Evolutionary conservation across 352 stramenopile genomes (phyloP), one percentile per base, ranked within the genome.

Genomic region (Pythium graminicola): DNA sequence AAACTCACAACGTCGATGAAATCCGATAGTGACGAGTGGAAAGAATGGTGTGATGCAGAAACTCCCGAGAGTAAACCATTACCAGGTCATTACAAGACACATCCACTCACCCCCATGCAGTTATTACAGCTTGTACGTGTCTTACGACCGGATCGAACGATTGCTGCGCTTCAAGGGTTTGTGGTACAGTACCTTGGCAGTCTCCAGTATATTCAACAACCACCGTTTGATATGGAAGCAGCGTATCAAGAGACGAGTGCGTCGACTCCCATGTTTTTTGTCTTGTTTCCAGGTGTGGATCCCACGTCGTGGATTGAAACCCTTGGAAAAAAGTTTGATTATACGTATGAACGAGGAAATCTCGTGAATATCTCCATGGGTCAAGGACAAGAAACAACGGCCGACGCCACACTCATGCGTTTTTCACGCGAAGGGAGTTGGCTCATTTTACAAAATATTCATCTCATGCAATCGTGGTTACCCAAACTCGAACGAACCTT

Each of bases 21-120:
- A 32, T 86, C 76, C 2, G 95, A 98, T 52, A 85, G 81, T 9
- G 96, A 99, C 44, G 95, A 98, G 45, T 99, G 95, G 95, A 75
- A 77, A 41, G 73, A 88, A 48, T 99, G 92, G 91, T 98, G 91
- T 62, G 87, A 98, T 31, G 61, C 81, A 8, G 90, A 97, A 42
- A 88, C 89, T 19, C 91, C 92, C 0, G 96, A 99, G 69, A 58
- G 68, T 16, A 74, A 76, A 17, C 70, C 88, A 20, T 72, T 98
- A n/a, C 95, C 95, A 20, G 93, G 93, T 14, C 80, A 95, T 24
- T 91, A 85, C 42, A 76, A 79, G 36, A 50, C 36, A 29, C 57
- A 48, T n/a, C 60, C 58, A 0, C 53, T 58, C 8, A 67, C 77
- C 4, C 65, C 85, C 6, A 54, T 86, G 39, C 70, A 85, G 36